Base-by-base conservation (phyloP, 1,284 basidiomycete species). In the Moniliella sp. region DNA sequence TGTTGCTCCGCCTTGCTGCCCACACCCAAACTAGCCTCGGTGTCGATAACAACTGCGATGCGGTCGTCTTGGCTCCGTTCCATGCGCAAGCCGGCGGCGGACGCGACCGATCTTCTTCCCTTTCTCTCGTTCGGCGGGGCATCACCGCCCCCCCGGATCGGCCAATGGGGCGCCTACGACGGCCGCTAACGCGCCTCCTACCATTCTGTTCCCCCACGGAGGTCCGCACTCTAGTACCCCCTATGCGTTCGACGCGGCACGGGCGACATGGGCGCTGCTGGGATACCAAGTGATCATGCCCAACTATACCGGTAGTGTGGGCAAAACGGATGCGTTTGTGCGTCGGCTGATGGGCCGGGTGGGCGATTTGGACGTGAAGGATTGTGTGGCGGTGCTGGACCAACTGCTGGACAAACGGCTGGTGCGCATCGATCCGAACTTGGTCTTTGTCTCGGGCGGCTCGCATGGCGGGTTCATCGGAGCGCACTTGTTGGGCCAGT, bases 381-480 rank as follows among this genome's bases (percentile, higher is more conserved):
- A 77, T 25, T 74, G 72, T 37, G 65, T 76, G 21, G 57, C 71
- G 18, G 49, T 57, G 12, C 49, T 66, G 2, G n/a, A n/a, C n/a
- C n/a, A n/a, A n/a, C n/a, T n/a, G n/a, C n/a, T n/a, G n/a, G n/a
- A n/a, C n/a, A n/a, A n/a, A n/a, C 68, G 69, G 0, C 52, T 72
- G 2, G 64, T 69, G 0, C 8, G 21, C 8, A 16, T 32, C 2
- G 59, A 58, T 11, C 13, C 18, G 27, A n/a, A n/a, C n/a, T n/a
- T n/a, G n/a, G 66, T 71, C 26, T 65, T 75, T 28, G 48, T 76
- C 2, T 62, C 58, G 18, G 77, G 77, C 2, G 76, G 76, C 23
- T 75, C 72, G 35, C 77, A 79, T 43, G 76, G 76, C 1, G 76
- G 76, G 1, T 78, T 76, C 55, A 62, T 76, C n/a, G 50, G 66